Evolutionary conservation across 768 basidiomycete species (phyloP), one percentile per base, ranked within the genome.

Genomic region (Infundibulicybe gibba): DNA sequence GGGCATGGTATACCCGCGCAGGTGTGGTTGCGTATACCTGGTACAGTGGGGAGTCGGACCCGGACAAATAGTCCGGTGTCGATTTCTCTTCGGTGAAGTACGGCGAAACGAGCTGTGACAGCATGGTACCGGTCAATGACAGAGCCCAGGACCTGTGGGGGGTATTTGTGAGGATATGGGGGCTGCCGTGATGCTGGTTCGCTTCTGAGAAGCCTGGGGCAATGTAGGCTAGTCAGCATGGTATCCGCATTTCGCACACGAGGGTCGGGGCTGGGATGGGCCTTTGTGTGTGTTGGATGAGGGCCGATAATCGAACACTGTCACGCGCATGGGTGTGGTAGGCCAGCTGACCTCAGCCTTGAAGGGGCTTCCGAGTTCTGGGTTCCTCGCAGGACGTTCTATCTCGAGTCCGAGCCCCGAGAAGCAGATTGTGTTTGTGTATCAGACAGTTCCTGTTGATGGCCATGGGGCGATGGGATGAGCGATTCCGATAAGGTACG

Each of bases 1-100:
- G 74, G 3, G 80, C 75, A 60, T 85, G 80, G 58, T 86, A 85
- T 30, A 85, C 70, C 53, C 80, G 75, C 34, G 77, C 82, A 21
- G 68, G 60, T 41, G 80, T 80, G 3, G 68, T 66, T n/a, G 79
- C 77, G 54, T 81, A 68, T 41, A 79, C 67, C 32, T 74, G 66
- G 54, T 77, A 75, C 32, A 60, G 39, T 49, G 43, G 17, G 53
- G 51, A 6, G 49, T 32, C 5, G 56, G 54, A 11, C 59, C 56
- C 17, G 54, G 48, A 9, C 16, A 12, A 16, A 32, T 12, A 33
- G n/a, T 43, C 16, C n/a, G 31, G 42, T 14, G 25, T 17, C 31
- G 34, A 14, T 32, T 43, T 33, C 42, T 43, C 42, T 16, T 43
- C 34, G 21, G 25, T 3, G 31, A 20, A 11, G 39, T 38, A 43